Percentiles rank a stretch among this genome's conserved stretches.
Evolutionary conservation across 2,329 filamentous ascomycete species (phyloP).

Genomic region (Fragosphaeria purpurea): DNA sequence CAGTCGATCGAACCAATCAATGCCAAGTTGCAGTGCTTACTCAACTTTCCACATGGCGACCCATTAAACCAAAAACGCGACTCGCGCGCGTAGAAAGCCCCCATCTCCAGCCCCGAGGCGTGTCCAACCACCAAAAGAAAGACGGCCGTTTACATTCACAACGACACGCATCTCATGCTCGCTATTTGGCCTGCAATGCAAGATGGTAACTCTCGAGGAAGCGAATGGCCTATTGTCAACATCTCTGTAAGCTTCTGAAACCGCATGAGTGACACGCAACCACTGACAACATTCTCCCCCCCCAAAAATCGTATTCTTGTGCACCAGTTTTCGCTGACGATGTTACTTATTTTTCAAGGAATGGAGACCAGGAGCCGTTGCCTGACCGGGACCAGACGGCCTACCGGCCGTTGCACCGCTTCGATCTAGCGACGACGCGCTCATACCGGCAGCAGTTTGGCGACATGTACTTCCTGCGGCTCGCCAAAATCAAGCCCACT

Average conservation of each 20-base stretch:
- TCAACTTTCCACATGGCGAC: not conserved
- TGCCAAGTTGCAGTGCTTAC: not conserved
- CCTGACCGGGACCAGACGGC: slow-evolving; percentile 39
- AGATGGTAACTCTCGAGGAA: slow-evolving; percentile 37
- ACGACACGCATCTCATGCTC: not conserved
- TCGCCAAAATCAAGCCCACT: slow-evolving; percentile 75
- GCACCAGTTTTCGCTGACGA: not conserved
- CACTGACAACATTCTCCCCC: too few species aligned
- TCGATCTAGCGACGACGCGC: slow-evolving; percentile 56
- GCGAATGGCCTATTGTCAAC: slow-evolving; percentile 35
- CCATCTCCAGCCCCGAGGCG: too few species aligned
- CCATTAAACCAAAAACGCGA: slow-evolving; percentile 2
- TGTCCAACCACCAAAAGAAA: too few species aligned
- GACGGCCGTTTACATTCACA: too few species aligned
- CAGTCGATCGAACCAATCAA: not conserved
- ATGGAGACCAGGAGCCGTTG: slow-evolving; percentile 26
- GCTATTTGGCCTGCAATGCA: slow-evolving; percentile 2
- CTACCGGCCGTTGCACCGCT: slow-evolving; percentile 70
- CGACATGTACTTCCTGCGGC: slow-evolving; percentile 92
- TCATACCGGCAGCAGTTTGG: slow-evolving; percentile 93
- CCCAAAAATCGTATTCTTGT: not conserved
- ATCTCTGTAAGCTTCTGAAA: slow-evolving; percentile 32
- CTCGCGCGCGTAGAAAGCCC: not conserved
- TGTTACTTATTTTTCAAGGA: slow-evolving; percentile 7
- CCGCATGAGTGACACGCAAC: too few species aligned